A percentile compares a stretch with the other conserved stretches of the same genome.
phyloP scores from a whole-genome alignment of 305 asterid species.

The Fraxinus xanthoxyloides region DNA sequence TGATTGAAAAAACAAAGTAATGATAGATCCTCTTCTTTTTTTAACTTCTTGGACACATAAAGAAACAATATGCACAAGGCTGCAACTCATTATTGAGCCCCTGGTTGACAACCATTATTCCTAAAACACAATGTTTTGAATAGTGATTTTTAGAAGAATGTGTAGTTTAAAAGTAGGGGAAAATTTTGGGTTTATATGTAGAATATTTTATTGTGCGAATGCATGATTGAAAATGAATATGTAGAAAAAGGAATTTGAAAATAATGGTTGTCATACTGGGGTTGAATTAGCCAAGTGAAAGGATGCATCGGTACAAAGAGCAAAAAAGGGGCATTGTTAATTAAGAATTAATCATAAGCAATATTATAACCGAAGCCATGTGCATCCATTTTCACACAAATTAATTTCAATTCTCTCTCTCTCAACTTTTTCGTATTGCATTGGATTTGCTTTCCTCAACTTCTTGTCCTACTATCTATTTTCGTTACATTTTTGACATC shows the following conservation, averaged over 20 bases:
- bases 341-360: not conserved
- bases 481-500: not conserved
- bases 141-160: not conserved
- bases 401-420: not conserved
- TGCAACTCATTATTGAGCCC: not conserved
- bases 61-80: not conserved
- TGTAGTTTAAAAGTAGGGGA: not conserved
- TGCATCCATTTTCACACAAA: not conserved
- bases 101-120: not conserved
- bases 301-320: not conserved
- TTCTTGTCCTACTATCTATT: not conserved
- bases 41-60: not conserved
- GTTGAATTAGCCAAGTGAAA: not conserved
- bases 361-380: constrained; percentile 1
- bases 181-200: not conserved
- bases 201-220: not conserved
- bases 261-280: not conserved
- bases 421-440: not conserved
- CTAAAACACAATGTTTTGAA: not conserved
- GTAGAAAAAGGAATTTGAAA: not conserved
- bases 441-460: not conserved
- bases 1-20: not conserved
- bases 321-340: not conserved
- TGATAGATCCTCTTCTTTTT: not conserved
- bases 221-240: not conserved